Evolutionary conservation across 805 yeast species (phyloP), one percentile per base, ranked within the genome.

Genomic region (Lachancea lanzarotensis): DNA sequence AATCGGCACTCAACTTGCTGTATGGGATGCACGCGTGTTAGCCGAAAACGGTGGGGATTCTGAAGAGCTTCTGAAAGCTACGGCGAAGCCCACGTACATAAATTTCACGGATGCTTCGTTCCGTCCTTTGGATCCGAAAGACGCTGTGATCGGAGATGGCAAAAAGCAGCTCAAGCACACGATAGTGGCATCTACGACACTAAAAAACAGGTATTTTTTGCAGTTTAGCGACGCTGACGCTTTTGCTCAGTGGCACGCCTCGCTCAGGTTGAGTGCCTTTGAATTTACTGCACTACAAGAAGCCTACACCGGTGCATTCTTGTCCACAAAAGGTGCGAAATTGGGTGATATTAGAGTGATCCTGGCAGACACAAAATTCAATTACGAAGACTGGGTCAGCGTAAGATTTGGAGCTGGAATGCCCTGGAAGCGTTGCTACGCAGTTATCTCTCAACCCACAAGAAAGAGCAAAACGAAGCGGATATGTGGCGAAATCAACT

Each of bases 391-490:
- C 57, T 91, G 96, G 97, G 89, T 84, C 35, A 77, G 89, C 61
- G 95, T 93, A 15, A 74, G 98, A 52, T 93, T 91, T 64, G 98
- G 98, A 16, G 78, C 93, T 9, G 98, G 98, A 19, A 87, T 88
- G 95, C 96, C 97, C 1, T 93, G 97, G 97, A 85, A 82, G 59
- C 75, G 95, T 47, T 91, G 96, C 59, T 93, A 78, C 69, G 91
- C 95, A 2, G 96, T 90, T 10, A 76, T 91, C 45, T 85, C 84
- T 53, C 90, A 90, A 52, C 69, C 89, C 55, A 52, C 69, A 32
- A 59, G 73, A 56, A 80, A 63, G 51, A 45, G 46, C 26, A 50
- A 70, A 56, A 42, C 22, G n/a, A 64, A 65, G 39, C 55, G 60
- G 35, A 48, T 51, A 5, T 71, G 76, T 12, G 96, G 96, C 26